Evolutionary conservation across 225 moss, liverwort and hornwort genomes (phyloP), one percentile per base, ranked within the genome.

Genomic region (Thuidium tamariscinum): DNA sequence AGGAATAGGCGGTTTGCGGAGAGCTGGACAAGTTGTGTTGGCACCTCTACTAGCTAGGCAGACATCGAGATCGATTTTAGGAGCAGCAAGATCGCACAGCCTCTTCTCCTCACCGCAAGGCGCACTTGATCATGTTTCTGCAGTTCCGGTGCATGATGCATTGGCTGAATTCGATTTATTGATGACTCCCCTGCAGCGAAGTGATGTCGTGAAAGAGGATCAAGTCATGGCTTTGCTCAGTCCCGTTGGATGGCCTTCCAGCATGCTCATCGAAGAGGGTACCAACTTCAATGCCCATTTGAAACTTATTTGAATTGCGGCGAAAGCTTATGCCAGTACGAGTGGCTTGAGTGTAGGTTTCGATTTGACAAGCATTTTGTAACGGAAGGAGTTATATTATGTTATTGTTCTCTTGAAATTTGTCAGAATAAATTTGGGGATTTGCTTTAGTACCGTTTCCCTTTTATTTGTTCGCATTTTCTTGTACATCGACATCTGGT

Each of bases 171-270:
- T 93, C 5, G 83, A 85, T 30, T 75, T 87, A 44, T 57, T 92
- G 71, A 74, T 73, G 62, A 19, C 39, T 19, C 83, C 84, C 55
- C 62, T 54, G 18, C 76, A 81, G 62, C 37, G 10, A 16, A 19
- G 55, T 30, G 36, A 68, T 36, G 80, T 37, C 68, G 25, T 82
- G 60, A 69, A 62, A 52, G 97, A 92, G 81, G 93, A 88, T 54
- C 89, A 94, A 52, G 69, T 86, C 29, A 81, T 94, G 86, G 92
- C 94, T 42, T 78, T 94, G 81, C 86, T 95, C 21, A 92, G 86
- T 70, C 92, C 94, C 21, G 85, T 89, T 32, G 96, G 96, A 60
- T 95, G 96, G 94, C 96, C 97, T 68, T 96, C 93, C 19, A 92
- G 91, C 89, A 91, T 90, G 59, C 80, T 89, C 60, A 60, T 92